Evolutionary conservation across 2,329 filamentous ascomycete genomes (phyloP).

Genomic region (Aspergillus fructus): DNA sequence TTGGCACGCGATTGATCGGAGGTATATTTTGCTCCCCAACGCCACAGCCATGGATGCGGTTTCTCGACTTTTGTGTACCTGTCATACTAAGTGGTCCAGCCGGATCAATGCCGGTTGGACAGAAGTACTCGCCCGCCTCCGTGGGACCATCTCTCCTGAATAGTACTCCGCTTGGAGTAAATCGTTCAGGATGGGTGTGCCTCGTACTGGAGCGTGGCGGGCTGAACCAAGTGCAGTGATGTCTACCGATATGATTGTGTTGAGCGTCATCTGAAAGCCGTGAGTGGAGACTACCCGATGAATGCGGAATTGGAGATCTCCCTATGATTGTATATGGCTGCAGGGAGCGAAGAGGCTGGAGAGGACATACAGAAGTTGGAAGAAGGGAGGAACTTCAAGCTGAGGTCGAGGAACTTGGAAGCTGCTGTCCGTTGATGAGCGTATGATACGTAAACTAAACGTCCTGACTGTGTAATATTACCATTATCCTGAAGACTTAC

Average conservation of each 20-base stretch:
- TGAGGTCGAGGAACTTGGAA: not conserved
- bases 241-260: not conserved
- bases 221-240: not conserved
- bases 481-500: not conserved
- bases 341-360: not conserved
- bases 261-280: not conserved
- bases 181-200: not conserved
- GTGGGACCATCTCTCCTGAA: not conserved
- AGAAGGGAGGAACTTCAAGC: not conserved
- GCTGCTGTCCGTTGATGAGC: not conserved
- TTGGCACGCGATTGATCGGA: not conserved
- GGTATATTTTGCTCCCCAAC: not conserved
- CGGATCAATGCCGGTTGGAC: not conserved
- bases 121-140: not conserved
- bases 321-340: not conserved
- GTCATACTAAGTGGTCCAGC: not conserved
- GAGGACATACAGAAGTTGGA: not conserved
- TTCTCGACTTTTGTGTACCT: not conserved
- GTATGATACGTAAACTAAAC: not conserved
- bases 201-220: not conserved
- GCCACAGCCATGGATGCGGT: constrained; percentile 2
- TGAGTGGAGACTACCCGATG: not conserved
- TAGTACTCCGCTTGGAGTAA: not conserved
- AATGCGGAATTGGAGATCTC: not conserved
- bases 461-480: not conserved